Percentiles rank a stretch among this genome's conserved stretches.
phyloP scores from a whole-genome alignment of 1,284 basidiomycete species.

The Bjerkandera adusta region DNA sequence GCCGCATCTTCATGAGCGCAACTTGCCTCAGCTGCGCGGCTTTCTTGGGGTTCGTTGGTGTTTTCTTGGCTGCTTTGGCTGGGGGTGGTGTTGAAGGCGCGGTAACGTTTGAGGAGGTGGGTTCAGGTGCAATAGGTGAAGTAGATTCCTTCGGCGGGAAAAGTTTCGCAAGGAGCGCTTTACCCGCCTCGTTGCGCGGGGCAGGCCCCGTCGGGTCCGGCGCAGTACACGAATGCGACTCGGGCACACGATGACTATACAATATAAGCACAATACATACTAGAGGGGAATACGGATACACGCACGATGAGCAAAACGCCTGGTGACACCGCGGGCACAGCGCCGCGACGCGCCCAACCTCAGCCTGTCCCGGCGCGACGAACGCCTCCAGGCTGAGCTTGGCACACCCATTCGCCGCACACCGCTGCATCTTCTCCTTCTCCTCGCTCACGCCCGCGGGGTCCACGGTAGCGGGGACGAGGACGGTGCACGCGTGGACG shows the following conservation, averaged over 20 bases:
- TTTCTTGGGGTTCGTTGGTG: constrained; percentile 52
- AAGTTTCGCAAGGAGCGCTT: constrained; percentile 52
- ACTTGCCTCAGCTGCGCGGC: constrained; percentile 53
- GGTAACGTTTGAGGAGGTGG: constrained; percentile 21
- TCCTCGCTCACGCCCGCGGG: constrained; percentile 1
- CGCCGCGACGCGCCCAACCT: constrained; percentile 32
- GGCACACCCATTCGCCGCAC: constrained; percentile 47
- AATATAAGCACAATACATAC: constrained; percentile 5
- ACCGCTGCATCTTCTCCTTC: constrained; percentile 40
- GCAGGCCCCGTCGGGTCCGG: constrained; percentile 16
- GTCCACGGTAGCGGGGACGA: constrained; percentile 14
- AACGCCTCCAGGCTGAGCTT: constrained; percentile 50
- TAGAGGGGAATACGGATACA: not conserved
- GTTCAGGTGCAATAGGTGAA: too few species aligned
- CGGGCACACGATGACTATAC: constrained; percentile 59
- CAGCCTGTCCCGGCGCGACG: constrained; percentile 27
- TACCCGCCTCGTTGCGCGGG: constrained; percentile 44
- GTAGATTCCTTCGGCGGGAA: constrained; percentile 35
- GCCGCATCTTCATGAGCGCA: constrained; percentile 71
- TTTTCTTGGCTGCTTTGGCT: constrained; percentile 25
- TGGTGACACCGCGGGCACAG: constrained; percentile 52
- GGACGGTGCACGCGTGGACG: constrained; percentile 49
- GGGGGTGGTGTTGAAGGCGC: constrained; percentile 7
- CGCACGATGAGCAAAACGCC: constrained; percentile 63
- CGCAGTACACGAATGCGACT: constrained; percentile 49